Evolutionary conservation across 2,329 filamentous ascomycete species (phyloP), one percentile per base, ranked within the genome.

Genomic region (Epichloe brachyelytri): DNA sequence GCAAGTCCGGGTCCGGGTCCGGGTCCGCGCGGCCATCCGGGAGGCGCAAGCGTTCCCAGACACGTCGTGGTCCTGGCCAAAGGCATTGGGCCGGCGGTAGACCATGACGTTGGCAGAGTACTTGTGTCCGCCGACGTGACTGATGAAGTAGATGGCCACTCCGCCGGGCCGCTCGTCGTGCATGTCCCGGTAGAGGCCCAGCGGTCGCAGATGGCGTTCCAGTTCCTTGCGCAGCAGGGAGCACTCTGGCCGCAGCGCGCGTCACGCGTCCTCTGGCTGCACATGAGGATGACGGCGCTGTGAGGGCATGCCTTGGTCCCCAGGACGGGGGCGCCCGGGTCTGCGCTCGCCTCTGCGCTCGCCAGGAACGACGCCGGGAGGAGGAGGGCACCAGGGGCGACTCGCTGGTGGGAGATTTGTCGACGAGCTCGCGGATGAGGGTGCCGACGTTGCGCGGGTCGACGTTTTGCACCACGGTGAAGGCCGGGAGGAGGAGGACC

Each of bases 81-180:
- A 81, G 1, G 78, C 73, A 58, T 80, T 72, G 6, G 71, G 73
- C 50, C 77, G 76, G 10, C 93, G 79, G 66, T 98, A 97, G 1
- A 98, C 75, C 73, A 98, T 86, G 59, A 97, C 81, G 61, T 98
- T 98, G 30, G 93, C 93, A 45, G 84, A 83, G 70, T 95, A 97
- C 71, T 96, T 96, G 73, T 98, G 93, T 0, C 93, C 93, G 30
- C 93, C 93, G 3, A 96, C 89, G 63, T 98, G 93, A 58, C 83
- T 91, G 63, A 97, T 94, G 64, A 96, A 97, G 70, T 95, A 95
- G 57, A 98, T 87, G 0, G 88, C 91, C 5, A 96, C 91, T 12
- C 93, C 93, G 11, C 91, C 91, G 0, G 90, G 88, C 52, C 93
- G 73, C 65, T 89, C 83, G 65, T 98, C 93, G 63, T 94, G 82